phyloP scores from a whole-genome alignment of 2,329 filamentous ascomycete genomes.

The Stagonosporopsis rhizophila region DNA sequence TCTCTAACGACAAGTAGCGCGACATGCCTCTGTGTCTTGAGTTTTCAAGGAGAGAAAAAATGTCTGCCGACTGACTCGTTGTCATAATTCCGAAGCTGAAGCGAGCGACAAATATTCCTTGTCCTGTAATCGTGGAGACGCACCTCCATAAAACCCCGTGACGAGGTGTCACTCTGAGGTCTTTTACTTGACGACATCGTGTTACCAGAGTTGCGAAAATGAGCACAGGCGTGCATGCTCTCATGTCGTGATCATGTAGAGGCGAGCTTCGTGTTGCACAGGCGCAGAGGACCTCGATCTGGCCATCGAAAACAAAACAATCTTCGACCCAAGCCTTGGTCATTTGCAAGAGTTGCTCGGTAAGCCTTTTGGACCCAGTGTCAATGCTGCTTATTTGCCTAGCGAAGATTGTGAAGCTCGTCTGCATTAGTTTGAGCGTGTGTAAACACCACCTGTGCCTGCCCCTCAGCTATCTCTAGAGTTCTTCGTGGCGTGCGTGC shows the following conservation, averaged over 20 bases:
- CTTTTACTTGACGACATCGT: conserved; percentile 2
- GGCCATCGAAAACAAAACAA: too few relatives aligned
- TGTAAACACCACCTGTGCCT: neutral
- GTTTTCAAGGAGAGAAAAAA: conserved; percentile 5
- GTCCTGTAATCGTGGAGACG: neutral
- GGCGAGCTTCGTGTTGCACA: neutral
- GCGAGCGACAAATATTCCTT: conserved; percentile 6
- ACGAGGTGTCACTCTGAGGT: neutral
- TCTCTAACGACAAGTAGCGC: conserved; percentile 13
- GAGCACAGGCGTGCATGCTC: conserved; percentile 1
- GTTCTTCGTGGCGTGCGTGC: neutral
- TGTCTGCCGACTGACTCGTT: conserved; percentile 14
- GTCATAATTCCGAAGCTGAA: conserved; percentile 9
- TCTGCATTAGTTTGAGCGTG: neutral
- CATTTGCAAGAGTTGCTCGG: neutral
- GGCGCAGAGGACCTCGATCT: neutral
- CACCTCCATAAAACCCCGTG: neutral
- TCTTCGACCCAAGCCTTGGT: neutral
- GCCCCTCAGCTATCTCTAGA: neutral
- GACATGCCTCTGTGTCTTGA: neutral
- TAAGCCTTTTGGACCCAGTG: neutral
- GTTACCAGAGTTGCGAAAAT: conserved; percentile 1
- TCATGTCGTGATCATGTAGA: conserved; percentile 2
- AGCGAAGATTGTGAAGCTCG: neutral
- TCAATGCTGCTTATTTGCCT: too few relatives aligned